Percentiles rank a stretch among this genome's conserved stretches.
Evolutionary conservation across 768 basidiomycete genomes (phyloP).

Genomic region (Rhizopogon sp.): DNA sequence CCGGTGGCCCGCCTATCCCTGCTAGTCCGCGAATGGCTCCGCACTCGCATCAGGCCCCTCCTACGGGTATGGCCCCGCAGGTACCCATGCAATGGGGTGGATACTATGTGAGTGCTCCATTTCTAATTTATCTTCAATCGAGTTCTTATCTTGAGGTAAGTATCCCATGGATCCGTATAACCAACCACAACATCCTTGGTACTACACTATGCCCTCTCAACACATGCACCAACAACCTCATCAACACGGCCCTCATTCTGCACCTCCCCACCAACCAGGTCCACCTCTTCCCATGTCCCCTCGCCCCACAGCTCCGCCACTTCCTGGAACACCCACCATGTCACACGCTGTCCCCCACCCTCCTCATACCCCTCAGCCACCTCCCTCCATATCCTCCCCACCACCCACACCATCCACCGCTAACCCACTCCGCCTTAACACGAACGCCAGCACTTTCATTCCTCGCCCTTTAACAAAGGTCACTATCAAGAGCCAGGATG

Average conservation of each 20-base stretch:
- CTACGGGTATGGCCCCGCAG: slow-evolving; percentile 38
- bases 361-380: slow-evolving; percentile 35
- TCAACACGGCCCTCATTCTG: too few species aligned
- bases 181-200: slow-evolving; percentile 32
- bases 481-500: slow-evolving; percentile 60
- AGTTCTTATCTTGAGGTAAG: slow-evolving; percentile 18
- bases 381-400: slow-evolving; percentile 10
- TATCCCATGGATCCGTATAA: slow-evolving; percentile 40
- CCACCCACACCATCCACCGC: too few species aligned
- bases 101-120: slow-evolving; percentile 52
- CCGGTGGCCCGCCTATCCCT: slow-evolving; percentile 45
- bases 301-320: too few species aligned
- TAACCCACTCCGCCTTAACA: too few species aligned
- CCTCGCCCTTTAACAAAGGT: slow-evolving; percentile 25
- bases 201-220: slow-evolving; percentile 30
- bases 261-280: too few species aligned
- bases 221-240: too few species aligned
- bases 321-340: too few species aligned
- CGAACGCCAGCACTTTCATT: too few species aligned
- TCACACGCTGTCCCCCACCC: too few species aligned
- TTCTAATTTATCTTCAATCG: not conserved
- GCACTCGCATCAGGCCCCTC: slow-evolving; percentile 49
- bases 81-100: slow-evolving; percentile 38
- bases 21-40: slow-evolving; percentile 64
- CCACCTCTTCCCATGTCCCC: too few species aligned